Conservation (phyloP, 768 basidiomycete genomes). For the Tricholoma saponaceum region DNA sequence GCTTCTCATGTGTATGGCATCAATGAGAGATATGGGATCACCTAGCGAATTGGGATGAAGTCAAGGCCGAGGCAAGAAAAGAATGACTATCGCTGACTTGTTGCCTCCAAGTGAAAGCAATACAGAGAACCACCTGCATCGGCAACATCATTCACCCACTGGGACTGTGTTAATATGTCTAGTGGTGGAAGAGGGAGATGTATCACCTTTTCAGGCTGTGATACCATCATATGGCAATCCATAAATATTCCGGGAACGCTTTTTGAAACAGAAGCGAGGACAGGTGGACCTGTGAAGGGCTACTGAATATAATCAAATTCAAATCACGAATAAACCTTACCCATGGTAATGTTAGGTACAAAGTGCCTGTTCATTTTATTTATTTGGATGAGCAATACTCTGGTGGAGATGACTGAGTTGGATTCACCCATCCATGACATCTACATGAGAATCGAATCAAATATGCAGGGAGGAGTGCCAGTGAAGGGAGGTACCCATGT, state of each 20-base stretch:
- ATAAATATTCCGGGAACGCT: slow-evolving; percentile 94
- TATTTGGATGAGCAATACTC: slow-evolving; percentile 9
- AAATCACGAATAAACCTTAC: slow-evolving; percentile 35
- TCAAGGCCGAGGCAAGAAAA: background rate
- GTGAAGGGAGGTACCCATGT: slow-evolving; percentile 73
- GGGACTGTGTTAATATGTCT: background rate
- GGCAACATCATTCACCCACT: slow-evolving; percentile 98
- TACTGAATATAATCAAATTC: slow-evolving; percentile 7
- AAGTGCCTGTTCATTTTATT: slow-evolving; percentile 66
- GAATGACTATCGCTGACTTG: slow-evolving; percentile 47
- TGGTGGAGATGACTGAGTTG: background rate
- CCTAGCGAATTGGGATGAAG: slow-evolving; percentile 29
- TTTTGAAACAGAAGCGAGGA: slow-evolving; percentile 81
- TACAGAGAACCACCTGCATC: slow-evolving; percentile 93
- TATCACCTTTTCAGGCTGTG: slow-evolving; percentile 81
- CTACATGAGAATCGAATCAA: slow-evolving; percentile 34
- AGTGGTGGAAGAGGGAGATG: background rate
- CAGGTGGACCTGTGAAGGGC: slow-evolving; percentile 64
- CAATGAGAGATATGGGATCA: slow-evolving; percentile 72
- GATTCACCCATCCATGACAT: slow-evolving; percentile 94
- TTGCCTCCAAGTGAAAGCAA: slow-evolving; percentile 95
- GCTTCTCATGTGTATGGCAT: slow-evolving; percentile 70
- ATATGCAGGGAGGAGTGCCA: background rate
- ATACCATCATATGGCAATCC: slow-evolving; percentile 99
- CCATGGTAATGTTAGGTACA: slow-evolving; percentile 98